Conservation (phyloP, 2,329 filamentous ascomycete species). For the Thielaviopsis euricoi region DNA sequence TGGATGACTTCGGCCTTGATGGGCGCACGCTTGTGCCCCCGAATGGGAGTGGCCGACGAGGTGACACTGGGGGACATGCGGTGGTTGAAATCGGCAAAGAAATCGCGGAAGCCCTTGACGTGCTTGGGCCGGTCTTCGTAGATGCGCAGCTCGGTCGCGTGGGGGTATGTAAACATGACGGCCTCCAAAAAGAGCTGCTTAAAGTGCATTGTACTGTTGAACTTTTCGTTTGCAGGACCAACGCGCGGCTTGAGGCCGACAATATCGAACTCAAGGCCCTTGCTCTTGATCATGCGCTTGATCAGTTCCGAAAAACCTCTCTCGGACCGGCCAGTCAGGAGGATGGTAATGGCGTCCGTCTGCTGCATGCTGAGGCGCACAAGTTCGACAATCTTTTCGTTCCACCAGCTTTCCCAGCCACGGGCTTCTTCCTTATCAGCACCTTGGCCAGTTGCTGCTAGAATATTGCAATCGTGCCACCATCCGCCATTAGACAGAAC, state of each 20-base stretch:
- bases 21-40: not conserved
- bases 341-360: constrained; percentile 66
- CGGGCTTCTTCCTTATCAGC: constrained; percentile 63
- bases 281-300: constrained; percentile 63
- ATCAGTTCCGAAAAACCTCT: constrained; percentile 61
- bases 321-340: constrained; percentile 77
- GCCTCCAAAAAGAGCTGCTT: constrained; percentile 73
- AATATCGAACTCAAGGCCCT: constrained; percentile 73
- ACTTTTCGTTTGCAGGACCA: constrained; percentile 63
- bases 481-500: constrained; percentile 72
- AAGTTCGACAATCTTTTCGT: constrained; percentile 71
- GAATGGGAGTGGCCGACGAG: constrained; percentile 31
- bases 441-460: constrained; percentile 73
- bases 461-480: constrained; percentile 88
- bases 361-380: constrained; percentile 69
- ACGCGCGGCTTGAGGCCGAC: constrained; percentile 72
- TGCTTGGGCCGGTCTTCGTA: constrained; percentile 53
- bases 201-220: constrained; percentile 74
- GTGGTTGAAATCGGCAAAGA: constrained; percentile 60
- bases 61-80: constrained; percentile 24
- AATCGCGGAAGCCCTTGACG: constrained; percentile 70
- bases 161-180: constrained; percentile 70
- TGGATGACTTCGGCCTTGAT: constrained; percentile 71
- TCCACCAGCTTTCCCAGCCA: constrained; percentile 93
- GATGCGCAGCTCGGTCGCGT: constrained; percentile 66